Evolutionary conservation across 2,329 filamentous ascomycete genomes (phyloP).

Genomic region (Colletotrichum gloeosporioides): DNA sequence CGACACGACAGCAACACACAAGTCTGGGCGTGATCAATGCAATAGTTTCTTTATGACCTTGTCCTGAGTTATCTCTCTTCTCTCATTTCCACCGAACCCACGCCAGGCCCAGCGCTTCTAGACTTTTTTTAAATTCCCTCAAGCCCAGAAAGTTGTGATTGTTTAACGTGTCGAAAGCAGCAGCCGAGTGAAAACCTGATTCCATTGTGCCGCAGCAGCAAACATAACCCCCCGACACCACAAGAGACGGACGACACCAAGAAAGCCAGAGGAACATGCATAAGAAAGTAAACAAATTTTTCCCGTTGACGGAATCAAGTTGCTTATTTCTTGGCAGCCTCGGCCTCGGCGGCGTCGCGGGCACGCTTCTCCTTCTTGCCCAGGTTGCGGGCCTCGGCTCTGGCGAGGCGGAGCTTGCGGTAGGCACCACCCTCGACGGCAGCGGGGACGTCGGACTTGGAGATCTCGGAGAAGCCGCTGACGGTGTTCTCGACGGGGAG

Average conservation of each 20-base stretch:
- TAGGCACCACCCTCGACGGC: constrained; percentile 83
- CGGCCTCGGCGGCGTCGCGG: constrained; percentile 85
- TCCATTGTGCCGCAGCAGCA: constrained; percentile 21
- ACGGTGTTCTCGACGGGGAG: constrained; percentile 77
- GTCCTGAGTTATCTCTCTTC: constrained; percentile 17
- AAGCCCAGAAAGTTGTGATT: constrained; percentile 12
- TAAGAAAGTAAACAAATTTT: constrained; percentile 3
- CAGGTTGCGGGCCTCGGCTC: constrained; percentile 80
- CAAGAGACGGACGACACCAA: constrained; percentile 15
- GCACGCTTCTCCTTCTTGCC: constrained; percentile 93
- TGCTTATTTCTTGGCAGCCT: constrained; percentile 84
- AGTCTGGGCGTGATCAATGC: constrained; percentile 16
- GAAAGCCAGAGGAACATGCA: constrained; percentile 1
- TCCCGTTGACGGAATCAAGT: background rate
- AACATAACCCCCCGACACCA: constrained; percentile 19
- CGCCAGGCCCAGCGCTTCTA: constrained; percentile 18
- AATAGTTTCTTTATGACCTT: constrained; percentile 24
- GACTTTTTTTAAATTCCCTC: constrained; percentile 13
- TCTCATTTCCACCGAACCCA: constrained; percentile 17
- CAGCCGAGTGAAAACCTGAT: constrained; percentile 9
- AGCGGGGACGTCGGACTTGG: constrained; percentile 81
- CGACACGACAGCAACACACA: background rate
- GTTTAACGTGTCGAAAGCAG: constrained; percentile 22
- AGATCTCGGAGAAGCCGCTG: constrained; percentile 74
- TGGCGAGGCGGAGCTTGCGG: constrained; percentile 81